A percentile compares a stretch with the other conserved stretches of the same genome.
Conservation (phyloP, 78 protist genomes). For the Chrysochromulina parva region DNA sequence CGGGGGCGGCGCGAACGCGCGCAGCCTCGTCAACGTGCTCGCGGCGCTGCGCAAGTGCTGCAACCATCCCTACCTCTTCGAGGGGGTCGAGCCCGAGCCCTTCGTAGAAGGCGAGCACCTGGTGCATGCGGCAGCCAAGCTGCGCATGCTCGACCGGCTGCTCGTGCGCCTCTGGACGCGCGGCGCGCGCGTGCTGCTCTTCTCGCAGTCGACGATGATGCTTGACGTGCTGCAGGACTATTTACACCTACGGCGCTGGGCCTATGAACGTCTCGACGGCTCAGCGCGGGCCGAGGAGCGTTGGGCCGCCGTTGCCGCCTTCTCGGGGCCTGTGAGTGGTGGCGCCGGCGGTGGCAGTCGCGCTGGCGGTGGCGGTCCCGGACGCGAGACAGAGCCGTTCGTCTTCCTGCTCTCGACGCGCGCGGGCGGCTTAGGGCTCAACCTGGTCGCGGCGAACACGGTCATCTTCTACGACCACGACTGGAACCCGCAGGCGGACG, state of each 20-base stretch:
- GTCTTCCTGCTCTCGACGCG: conserved; percentile 59
- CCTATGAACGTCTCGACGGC: conserved; percentile 54
- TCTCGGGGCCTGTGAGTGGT: conserved; percentile 29
- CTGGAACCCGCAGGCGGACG: conserved; percentile 76
- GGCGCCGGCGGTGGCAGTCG: too few relatives aligned
- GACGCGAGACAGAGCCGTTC: not conserved
- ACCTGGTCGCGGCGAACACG: conserved; percentile 66
- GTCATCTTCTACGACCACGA: conserved; percentile 77
- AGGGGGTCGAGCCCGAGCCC: not conserved
- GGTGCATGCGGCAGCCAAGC: conserved; percentile 28
- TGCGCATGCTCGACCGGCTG: conserved; percentile 41
- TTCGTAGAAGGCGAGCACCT: conserved; percentile 6
- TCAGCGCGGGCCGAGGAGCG: conserved; percentile 32
- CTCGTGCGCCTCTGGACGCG: not conserved
- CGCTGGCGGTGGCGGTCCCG: too few relatives aligned
- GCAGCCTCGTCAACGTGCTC: not conserved
- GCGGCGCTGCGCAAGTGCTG: conserved; percentile 10
- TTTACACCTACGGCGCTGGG: not conserved
- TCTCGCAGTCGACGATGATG: conserved; percentile 45
- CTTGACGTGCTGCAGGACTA: conserved; percentile 46
- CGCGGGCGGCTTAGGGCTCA: conserved; percentile 79
- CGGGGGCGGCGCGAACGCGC: conserved; percentile 20
- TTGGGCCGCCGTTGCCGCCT: conserved; percentile 14
- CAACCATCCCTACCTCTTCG: conserved; percentile 59
- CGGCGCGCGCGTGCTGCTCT: conserved; percentile 10